Evolutionary conservation across 306 rosid species (phyloP).

Genomic region (Myrica gale): DNA sequence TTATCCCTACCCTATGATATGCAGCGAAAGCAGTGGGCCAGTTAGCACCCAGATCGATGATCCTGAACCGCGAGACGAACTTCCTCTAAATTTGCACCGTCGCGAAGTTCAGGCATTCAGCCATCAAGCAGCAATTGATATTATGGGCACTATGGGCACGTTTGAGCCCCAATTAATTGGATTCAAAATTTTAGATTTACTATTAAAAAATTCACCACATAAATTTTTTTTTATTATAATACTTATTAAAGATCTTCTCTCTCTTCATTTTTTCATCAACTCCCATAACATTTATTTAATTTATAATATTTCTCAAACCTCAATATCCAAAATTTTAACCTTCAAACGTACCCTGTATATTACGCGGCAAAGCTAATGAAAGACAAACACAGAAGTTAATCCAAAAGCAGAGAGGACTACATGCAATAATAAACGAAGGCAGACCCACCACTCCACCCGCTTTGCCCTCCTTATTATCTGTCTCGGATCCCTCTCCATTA

Average conservation of each 20-base stretch:
- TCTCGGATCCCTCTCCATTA: constrained; percentile 10
- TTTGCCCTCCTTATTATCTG: constrained; percentile 24
- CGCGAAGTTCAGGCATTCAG: background rate
- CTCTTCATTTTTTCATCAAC: too few species aligned
- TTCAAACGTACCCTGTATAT: too few species aligned
- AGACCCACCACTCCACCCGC: constrained; percentile 30
- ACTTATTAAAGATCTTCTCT: too few species aligned
- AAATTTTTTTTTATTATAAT: too few species aligned
- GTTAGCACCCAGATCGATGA: background rate
- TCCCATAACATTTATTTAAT: too few species aligned
- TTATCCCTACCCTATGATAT: background rate
- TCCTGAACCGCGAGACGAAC: constrained; percentile 20
- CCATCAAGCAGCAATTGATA: constrained; percentile 2
- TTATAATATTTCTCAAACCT: too few species aligned
- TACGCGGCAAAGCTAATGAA: background rate
- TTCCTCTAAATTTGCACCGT: constrained; percentile 15
- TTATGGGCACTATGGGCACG: too few species aligned
- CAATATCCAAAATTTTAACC: too few species aligned
- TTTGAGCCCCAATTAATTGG: too few species aligned
- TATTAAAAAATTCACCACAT: too few species aligned
- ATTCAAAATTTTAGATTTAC: too few species aligned
- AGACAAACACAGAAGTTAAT: constrained; percentile 14
- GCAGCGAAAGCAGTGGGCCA: background rate
- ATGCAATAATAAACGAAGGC: constrained; percentile 3
- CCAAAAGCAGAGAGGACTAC: background rate